phyloP scores from a whole-genome alignment of 805 yeast genomes.

The Hanseniaspora occidentalis region DNA sequence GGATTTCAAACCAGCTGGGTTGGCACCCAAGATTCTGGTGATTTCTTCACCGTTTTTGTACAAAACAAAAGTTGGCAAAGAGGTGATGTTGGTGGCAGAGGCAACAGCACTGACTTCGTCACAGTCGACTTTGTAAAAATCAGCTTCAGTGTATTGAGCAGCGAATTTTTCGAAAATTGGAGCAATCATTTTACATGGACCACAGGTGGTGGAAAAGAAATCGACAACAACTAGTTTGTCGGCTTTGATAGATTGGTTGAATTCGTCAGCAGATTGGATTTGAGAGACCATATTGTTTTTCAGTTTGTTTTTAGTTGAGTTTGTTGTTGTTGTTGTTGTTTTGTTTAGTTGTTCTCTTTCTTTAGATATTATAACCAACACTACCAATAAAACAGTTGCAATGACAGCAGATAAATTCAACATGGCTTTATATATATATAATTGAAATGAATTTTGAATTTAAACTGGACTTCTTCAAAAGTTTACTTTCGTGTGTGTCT shows the following conservation, averaged over 20 bases:
- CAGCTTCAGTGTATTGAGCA: conserved; percentile 45
- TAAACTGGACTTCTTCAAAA: no score
- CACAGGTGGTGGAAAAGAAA: conserved; percentile 97
- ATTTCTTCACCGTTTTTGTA: conserved; percentile 76
- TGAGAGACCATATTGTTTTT: conserved; percentile 38
- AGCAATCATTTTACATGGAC: conserved; percentile 96
- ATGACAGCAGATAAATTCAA: not conserved
- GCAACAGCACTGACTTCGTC: conserved; percentile 73
- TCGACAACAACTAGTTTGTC: conserved; percentile 81
- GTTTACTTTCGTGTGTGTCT: no score
- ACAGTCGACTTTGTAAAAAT: conserved; percentile 84
- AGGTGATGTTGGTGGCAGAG: conserved; percentile 43
- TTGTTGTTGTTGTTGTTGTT: not conserved
- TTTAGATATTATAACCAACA: not conserved
- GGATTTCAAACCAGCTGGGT: conserved; percentile 72
- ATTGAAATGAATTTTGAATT: not conserved
- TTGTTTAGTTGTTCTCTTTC: not conserved
- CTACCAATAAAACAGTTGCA: not conserved
- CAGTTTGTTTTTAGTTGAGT: not conserved
- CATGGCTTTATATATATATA: not conserved
- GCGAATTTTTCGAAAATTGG: conserved; percentile 83
- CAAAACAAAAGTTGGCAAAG: conserved; percentile 61
- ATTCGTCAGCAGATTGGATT: conserved; percentile 42
- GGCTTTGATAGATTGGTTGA: conserved; percentile 36
- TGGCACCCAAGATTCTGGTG: conserved; percentile 78